Base-by-base conservation (phyloP, 768 basidiomycete genomes). In the Leccinum ochraceum region DNA sequence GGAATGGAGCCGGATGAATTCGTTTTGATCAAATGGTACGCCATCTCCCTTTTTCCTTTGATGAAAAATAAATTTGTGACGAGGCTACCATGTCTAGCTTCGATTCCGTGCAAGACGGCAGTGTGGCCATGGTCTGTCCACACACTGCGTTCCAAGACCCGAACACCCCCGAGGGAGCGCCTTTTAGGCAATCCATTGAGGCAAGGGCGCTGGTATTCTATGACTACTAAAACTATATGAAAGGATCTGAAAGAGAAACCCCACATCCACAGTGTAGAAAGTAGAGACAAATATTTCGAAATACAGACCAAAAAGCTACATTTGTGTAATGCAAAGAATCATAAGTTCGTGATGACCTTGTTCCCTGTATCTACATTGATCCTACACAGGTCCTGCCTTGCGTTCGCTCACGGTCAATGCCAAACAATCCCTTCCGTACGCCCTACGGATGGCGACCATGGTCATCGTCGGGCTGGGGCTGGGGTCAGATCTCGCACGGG, bases 21-120 rank as follows among this genome's bases (percentile, higher is more conserved):
- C 46, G 78, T 78, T 22, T 64, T 83, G 54, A 79, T 83, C 57
- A 82, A 83, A 63, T 82, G 81, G 80, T 83, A 53, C 26, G 75
- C 62, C 20, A 8, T 37, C 20, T 20, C 13, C 54, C 28, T 46
- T 9, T 4, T 32, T 9, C 3, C 14, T 44, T 20, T 36, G 34
- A 36, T 14, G 32, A 17, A 2, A 26, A 26, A 7, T 2, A 44
- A 44, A 11, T 2, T 6, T 20, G 32, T 59, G 48, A 63, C 51
- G 13, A 17, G 30, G 5, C 2, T 6, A 16, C 11, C 6, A 20
- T 14, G 4, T 37, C 30, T 59, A 76, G 76, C 53, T 71, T 75
- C 54, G 73, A 75, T 54, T 78, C 75, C 10, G 57, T 73, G 42
- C 69, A 71, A 53, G 76, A 76, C 50, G 75, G 74, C 6, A 76